phyloP scores from a whole-genome alignment of 352 stramenopile genomes.

The Globisporangium okanoganense region DNA sequence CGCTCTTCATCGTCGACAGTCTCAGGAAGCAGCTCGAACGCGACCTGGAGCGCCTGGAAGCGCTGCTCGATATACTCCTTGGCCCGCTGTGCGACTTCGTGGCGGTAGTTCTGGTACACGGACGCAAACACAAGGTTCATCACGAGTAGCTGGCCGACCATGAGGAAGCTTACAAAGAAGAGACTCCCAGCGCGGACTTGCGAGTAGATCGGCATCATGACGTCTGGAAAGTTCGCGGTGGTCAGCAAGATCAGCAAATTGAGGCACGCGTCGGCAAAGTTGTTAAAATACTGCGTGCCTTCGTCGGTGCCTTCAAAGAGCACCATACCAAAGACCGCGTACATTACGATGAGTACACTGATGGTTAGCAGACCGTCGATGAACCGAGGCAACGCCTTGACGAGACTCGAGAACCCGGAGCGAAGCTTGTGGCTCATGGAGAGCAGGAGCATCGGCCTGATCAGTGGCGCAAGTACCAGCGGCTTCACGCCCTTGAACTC shows the following conservation, averaged over 20 bases:
- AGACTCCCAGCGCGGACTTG: constrained; percentile 34
- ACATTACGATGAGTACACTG: constrained; percentile 45
- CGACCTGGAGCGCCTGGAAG: constrained; percentile 44
- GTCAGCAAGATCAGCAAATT: constrained; percentile 70
- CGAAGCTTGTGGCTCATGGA: constrained; percentile 51
- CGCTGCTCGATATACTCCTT: constrained; percentile 27
- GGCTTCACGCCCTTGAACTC: constrained; percentile 16
- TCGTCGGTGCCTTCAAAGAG: constrained; percentile 60
- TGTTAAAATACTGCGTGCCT: constrained; percentile 42
- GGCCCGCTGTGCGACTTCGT: constrained; percentile 32
- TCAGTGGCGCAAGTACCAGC: constrained; percentile 36
- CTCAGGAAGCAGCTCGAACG: constrained; percentile 36
- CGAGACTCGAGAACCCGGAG: constrained; percentile 41
- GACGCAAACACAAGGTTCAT: constrained; percentile 79
- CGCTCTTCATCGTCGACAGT: constrained; percentile 4
- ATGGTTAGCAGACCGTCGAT: constrained; percentile 45
- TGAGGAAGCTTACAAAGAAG: constrained; percentile 72
- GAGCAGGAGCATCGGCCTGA: constrained; percentile 42
- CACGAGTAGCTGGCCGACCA: constrained; percentile 69
- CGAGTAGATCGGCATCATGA: constrained; percentile 74
- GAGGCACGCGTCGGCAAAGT: constrained; percentile 46
- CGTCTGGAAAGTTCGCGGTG: constrained; percentile 80
- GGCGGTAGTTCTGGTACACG: constrained; percentile 66
- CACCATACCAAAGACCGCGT: constrained; percentile 56
- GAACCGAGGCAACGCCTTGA: constrained; percentile 36